phyloP scores from a whole-genome alignment of 169 alveolate genomes.

The Plasmodium inui region DNA sequence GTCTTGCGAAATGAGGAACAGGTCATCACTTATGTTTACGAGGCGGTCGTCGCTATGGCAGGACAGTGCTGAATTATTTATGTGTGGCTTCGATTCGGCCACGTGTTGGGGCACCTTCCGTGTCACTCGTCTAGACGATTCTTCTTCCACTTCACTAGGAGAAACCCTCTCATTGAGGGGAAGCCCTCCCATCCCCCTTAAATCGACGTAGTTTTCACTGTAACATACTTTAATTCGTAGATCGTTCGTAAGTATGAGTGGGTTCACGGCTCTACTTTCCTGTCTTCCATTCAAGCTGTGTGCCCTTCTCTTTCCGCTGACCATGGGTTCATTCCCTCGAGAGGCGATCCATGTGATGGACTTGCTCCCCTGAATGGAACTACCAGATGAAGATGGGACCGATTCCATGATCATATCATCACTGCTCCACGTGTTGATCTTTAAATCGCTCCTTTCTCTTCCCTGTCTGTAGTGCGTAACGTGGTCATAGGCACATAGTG shows the following conservation, averaged over 20 bases:
- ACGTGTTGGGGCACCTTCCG: background rate
- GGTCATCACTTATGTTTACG: conserved; percentile 33
- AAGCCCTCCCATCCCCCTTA: background rate
- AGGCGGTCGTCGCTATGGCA: background rate
- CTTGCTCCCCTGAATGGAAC: background rate
- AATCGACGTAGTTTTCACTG: conserved; percentile 48
- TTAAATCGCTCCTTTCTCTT: background rate
- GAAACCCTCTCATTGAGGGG: background rate
- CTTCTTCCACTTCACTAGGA: background rate
- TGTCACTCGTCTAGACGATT: background rate
- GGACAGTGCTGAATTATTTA: background rate
- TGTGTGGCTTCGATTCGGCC: background rate
- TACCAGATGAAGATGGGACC: background rate
- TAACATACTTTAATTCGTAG: conserved; percentile 45
- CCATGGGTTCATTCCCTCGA: background rate
- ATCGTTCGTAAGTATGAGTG: conserved; percentile 43
- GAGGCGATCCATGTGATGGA: background rate
- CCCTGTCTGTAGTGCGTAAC: background rate
- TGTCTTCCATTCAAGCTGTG: conserved; percentile 15
- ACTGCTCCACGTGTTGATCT: background rate
- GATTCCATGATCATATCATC: background rate
- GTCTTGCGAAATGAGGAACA: conserved; percentile 52
- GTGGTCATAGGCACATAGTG: background rate
- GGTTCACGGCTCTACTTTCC: background rate
- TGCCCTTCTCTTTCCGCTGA: conserved; percentile 15